Base-by-base conservation (phyloP, 1,284 basidiomycete genomes). In the Phellinidium pouzarii region DNA sequence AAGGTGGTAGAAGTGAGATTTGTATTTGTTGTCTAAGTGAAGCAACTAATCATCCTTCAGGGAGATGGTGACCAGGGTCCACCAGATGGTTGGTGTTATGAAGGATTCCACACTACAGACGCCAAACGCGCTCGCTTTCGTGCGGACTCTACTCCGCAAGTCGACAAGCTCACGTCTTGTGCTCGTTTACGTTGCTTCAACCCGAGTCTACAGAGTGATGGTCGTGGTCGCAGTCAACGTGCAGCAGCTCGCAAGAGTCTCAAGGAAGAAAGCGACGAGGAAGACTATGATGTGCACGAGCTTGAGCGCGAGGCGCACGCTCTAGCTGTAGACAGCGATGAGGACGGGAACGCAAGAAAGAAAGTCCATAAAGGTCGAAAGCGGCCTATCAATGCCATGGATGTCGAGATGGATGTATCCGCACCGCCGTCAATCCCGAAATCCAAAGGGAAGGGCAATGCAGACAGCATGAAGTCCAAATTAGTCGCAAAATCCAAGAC, bases 71-170 rank as follows among this genome's bases (percentile, higher is more conserved):
- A 85, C 58, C 81, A 83, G 68, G 86, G 86, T 0, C 87, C 86
- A 2, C 87, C 86, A 1, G 85, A 88, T 62, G 86, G 86, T 0
- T 89, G 84, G 84, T 89, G 86, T 60, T 89, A 87, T 59, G 85
- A 89, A 65, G 87, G 86, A 3, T 77, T 74, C 62, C 87, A 89
- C 62, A 88, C 86, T 8, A 84, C 78, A 4, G 86, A 89, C 60
- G 55, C 68, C 44, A 88, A 78, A 66, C 84, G 86, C 41, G 87
- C 86, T 0, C 73, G 85, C 3, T 89, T 87, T 70, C 80, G 86
- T 47, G 79, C 80, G 7, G 86, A 89, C 63, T 83, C 87, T 9
- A 80, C 82, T 0, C 68, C 74, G 9, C 69, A 79, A 38, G 67
- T 84, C 57, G 87, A 89, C 61, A 87, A 80, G 63, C 73, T 89